Evolutionary conservation across 495 filamentous ascomycete genomes (phyloP).

Genomic region (Friedmanniomyces simplex): DNA sequence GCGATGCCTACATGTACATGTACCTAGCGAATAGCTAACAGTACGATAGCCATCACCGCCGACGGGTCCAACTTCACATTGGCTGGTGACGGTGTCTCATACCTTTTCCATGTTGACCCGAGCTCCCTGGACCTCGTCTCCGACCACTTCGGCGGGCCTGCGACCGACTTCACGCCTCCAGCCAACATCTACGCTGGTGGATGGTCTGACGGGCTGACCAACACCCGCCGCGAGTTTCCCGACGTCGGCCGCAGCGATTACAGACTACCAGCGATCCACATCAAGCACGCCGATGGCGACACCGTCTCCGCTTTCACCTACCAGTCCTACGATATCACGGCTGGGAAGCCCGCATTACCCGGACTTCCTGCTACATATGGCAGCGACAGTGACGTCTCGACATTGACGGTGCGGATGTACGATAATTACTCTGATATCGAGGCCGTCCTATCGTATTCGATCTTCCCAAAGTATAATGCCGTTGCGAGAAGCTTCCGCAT

Average conservation of each 20-base stretch:
- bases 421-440: constrained; percentile 41
- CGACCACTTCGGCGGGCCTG: constrained; percentile 44
- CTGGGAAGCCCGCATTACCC: constrained; percentile 38
- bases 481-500: constrained; percentile 43
- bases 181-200: constrained; percentile 29
- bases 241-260: constrained; percentile 47
- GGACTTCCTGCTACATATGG: constrained; percentile 44
- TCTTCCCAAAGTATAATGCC: constrained; percentile 44
- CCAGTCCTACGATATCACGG: constrained; percentile 34
- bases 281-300: constrained; percentile 40
- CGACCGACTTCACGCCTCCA: constrained; percentile 31
- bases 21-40: too few relatives aligned
- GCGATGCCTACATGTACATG: too few relatives aligned
- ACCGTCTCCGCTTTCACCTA: constrained; percentile 43
- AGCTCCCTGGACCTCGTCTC: constrained; percentile 38
- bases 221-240: constrained; percentile 44
- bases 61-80: constrained; percentile 40
- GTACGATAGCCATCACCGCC: constrained; percentile 27
- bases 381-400: constrained; percentile 38
- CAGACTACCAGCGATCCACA: constrained; percentile 42
- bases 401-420: constrained; percentile 40
- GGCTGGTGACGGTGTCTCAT: constrained; percentile 40
- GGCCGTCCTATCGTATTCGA: constrained; percentile 43
- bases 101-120: constrained; percentile 44
- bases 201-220: constrained; percentile 39